Evolutionary conservation across 2,329 filamentous ascomycete genomes (phyloP).

Genomic region (Myotisia sp.): DNA sequence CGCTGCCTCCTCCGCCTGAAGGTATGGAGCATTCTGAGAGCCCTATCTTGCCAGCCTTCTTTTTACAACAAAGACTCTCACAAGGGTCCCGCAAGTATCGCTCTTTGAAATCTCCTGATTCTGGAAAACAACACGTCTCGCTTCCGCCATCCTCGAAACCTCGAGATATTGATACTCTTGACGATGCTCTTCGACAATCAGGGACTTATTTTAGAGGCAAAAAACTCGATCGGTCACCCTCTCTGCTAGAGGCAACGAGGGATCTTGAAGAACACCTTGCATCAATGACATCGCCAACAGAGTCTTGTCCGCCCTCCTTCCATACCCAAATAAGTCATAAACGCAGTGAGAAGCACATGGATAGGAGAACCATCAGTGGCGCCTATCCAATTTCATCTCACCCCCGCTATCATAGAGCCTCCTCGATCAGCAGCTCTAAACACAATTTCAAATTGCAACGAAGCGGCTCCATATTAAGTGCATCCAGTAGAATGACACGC

Average conservation of each 20-base stretch:
- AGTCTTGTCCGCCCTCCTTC: background rate
- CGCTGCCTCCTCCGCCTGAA: conserved; percentile 27
- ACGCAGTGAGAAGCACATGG: too few relatives aligned
- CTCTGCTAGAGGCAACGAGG: conserved; percentile 20
- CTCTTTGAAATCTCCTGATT: background rate
- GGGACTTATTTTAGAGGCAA: too few relatives aligned
- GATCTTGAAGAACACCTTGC: conserved; percentile 24
- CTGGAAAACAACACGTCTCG: conserved; percentile 1
- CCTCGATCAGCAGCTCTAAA: too few relatives aligned
- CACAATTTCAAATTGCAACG: too few relatives aligned
- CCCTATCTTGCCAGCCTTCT: conserved; percentile 19
- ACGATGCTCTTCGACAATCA: conserved; percentile 16
- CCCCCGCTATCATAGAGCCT: too few relatives aligned
- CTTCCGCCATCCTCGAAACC: conserved; percentile 12
- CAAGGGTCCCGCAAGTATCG: conserved; percentile 5
- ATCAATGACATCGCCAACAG: conserved; percentile 12
- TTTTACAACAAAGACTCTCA: conserved; percentile 9
- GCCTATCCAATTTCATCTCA: too few relatives aligned
- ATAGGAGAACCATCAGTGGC: too few relatives aligned
- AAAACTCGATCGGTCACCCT: too few relatives aligned
- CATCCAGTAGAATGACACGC: too few relatives aligned
- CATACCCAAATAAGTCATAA: conserved; percentile 5
- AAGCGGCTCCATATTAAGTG: too few relatives aligned
- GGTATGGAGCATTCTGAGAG: too few relatives aligned
- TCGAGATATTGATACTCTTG: conserved; percentile 15